These are phyloP conservation scores for Ascochyta clinopodiicola DNA, from an alignment of 2,329 filamentous ascomycete species.

Conservation along the genomic window DNA sequence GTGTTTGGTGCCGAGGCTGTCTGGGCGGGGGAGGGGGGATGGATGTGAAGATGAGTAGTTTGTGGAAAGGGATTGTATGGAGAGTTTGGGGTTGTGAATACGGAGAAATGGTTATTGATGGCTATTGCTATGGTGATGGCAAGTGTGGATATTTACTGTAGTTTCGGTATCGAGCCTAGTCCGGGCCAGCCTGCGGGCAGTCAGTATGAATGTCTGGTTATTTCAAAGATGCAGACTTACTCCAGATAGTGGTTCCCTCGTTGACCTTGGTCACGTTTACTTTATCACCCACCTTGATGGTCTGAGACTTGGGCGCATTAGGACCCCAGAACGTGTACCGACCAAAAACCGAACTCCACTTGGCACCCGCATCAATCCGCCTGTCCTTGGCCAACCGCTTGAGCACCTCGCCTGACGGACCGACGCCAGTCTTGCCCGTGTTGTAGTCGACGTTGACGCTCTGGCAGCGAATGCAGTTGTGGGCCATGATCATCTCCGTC, in stretches of 20 bases:
- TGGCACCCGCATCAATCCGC: constrained; percentile 53
- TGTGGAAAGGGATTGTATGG: too few relatives aligned
- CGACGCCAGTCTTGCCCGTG: constrained; percentile 51
- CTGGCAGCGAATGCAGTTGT: constrained; percentile 56
- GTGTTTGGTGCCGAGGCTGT: too few relatives aligned
- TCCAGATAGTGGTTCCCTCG: constrained; percentile 51
- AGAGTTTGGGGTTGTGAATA: too few relatives aligned
- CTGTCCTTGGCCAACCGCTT: constrained; percentile 55
- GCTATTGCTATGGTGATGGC: too few relatives aligned
- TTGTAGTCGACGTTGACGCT: constrained; percentile 57
- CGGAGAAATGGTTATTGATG: too few relatives aligned
- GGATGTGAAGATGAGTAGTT: background rate
- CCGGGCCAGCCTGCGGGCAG: constrained; percentile 8
- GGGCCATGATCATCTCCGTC: constrained; percentile 46
- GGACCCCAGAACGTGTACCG: constrained; percentile 53
- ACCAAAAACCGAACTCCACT: constrained; percentile 58
- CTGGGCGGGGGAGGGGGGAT: background rate
- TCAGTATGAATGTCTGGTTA: background rate
- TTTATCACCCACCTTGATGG: constrained; percentile 51
- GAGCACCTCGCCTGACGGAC: constrained; percentile 50
- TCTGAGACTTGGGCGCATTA: constrained; percentile 18
- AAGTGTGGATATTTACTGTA: background rate
- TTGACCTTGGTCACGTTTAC: constrained; percentile 51
- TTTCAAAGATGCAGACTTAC: constrained; percentile 41
- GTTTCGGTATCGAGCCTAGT: background rate